Conservation (phyloP, 176 grass and related monocot species). For the Tuctoria greenei region DNA sequence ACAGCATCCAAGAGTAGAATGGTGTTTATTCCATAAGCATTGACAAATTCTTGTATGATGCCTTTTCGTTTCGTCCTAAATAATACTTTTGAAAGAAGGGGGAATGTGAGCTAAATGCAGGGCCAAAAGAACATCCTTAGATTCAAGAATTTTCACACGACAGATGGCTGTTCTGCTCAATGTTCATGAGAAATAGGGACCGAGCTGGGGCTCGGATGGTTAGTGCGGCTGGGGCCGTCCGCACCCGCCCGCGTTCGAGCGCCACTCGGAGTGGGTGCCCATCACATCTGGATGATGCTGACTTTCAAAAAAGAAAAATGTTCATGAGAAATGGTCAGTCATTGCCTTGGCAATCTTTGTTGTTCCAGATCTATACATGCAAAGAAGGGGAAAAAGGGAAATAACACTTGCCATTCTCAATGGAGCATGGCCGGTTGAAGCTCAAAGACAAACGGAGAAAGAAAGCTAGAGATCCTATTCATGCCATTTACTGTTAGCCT, state of each 20-base stretch:
- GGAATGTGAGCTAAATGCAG: constrained; percentile 6
- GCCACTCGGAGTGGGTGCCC: too few species aligned
- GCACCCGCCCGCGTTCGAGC: too few species aligned
- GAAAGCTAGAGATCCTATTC: background rate
- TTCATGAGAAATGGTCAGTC: background rate
- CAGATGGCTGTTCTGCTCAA: background rate
- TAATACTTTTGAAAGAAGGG: constrained; percentile 1
- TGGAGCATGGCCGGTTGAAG: background rate
- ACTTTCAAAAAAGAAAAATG: too few species aligned
- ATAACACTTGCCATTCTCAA: background rate
- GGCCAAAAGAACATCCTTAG: background rate
- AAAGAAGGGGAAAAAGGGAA: background rate
- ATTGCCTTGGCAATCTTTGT: background rate
- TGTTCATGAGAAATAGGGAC: background rate
- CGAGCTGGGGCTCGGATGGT: too few species aligned
- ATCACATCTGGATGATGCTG: too few species aligned
- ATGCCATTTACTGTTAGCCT: background rate
- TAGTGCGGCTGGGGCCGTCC: too few species aligned
- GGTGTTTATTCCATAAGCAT: background rate
- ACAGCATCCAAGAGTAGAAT: constrained; percentile 5
- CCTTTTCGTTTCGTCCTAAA: background rate
- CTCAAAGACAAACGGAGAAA: constrained; percentile 9
- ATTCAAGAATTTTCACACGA: background rate
- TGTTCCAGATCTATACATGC: background rate
- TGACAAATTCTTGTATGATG: background rate